These are phyloP conservation scores for Erythrophleum fordii DNA, from an alignment of 306 rosid species.

Conservation along the genomic window DNA sequence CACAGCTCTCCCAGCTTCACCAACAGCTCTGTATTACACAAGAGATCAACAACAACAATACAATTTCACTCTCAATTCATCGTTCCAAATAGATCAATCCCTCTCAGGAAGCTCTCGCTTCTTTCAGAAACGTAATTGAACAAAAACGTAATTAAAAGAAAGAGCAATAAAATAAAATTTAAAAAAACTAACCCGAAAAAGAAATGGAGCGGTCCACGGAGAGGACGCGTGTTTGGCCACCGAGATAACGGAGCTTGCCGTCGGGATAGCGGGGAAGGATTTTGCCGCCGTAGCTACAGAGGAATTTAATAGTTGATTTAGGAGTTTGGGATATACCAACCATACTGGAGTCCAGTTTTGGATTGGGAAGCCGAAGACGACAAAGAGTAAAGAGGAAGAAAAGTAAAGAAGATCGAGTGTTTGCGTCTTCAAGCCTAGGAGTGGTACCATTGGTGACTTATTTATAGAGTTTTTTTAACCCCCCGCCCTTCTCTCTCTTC, in stretches of 20 bases:
- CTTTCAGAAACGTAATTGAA: background rate
- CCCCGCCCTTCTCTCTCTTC: background rate
- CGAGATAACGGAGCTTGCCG: slow-evolving; percentile 88
- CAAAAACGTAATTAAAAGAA: background rate
- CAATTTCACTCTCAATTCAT: slow-evolving; percentile 36
- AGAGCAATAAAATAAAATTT: background rate
- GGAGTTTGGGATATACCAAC: slow-evolving; percentile 45
- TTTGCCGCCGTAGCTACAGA: slow-evolving; percentile 92
- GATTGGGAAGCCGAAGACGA: background rate
- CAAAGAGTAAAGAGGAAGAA: slow-evolving; percentile 5
- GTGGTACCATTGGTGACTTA: slow-evolving; percentile 42
- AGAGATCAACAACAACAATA: slow-evolving; percentile 12
- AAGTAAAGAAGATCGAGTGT: slow-evolving; percentile 22
- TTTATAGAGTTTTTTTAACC: slow-evolving; percentile 55
- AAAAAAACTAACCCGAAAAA: slow-evolving; percentile 72
- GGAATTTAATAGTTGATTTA: slow-evolving; percentile 68
- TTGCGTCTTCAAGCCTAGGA: slow-evolving; percentile 63
- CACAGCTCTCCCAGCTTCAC: slow-evolving; percentile 76
- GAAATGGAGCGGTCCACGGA: slow-evolving; percentile 71
- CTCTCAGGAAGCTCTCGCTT: background rate
- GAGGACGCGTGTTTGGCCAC: slow-evolving; percentile 93
- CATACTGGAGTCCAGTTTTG: slow-evolving; percentile 44
- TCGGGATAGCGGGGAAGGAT: slow-evolving; percentile 94
- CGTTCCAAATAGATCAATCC: slow-evolving; percentile 2
- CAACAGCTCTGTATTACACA: slow-evolving; percentile 63